Evolutionary conservation across 257 asterid genomes (phyloP).

Genomic region (Solanum pinnatisectum): DNA sequence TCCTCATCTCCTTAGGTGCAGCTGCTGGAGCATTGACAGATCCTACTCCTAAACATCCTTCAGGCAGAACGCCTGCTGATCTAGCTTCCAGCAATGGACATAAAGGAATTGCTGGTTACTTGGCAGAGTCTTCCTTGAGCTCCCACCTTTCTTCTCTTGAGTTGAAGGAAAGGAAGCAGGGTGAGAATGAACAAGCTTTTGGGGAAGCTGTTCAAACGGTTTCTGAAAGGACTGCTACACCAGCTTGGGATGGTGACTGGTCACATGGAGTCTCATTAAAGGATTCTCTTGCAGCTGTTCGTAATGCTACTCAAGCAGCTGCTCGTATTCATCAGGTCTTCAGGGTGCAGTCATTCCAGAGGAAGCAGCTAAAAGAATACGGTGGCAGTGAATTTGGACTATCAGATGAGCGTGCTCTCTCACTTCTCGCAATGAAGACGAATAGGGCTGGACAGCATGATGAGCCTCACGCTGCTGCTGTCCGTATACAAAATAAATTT

Average conservation of each 20-base stretch:
- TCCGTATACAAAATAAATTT: constrained; percentile 77
- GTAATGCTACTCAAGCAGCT: constrained; percentile 96
- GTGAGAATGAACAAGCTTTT: constrained; percentile 15
- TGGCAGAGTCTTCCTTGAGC: constrained; percentile 71
- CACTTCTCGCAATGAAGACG: constrained; percentile 49
- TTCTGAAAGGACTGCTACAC: constrained; percentile 63
- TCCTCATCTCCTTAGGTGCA: constrained; percentile 70
- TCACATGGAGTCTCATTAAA: constrained; percentile 61
- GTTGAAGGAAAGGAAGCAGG: constrained; percentile 40
- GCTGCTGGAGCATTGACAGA: constrained; percentile 73
- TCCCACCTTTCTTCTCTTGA: constrained; percentile 48
- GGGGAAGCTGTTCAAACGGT: constrained; percentile 46
- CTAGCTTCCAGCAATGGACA: constrained; percentile 80
- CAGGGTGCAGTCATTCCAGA: constrained; percentile 81
- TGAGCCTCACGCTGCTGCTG: constrained; percentile 74
- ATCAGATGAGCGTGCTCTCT: constrained; percentile 60
- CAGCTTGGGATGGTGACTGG: constrained; percentile 44
- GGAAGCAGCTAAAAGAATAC: constrained; percentile 58
- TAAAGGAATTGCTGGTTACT: constrained; percentile 91
- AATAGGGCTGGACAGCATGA: constrained; percentile 44
- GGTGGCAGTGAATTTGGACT: constrained; percentile 49
- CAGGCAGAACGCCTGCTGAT: constrained; percentile 74
- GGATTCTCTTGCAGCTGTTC: constrained; percentile 86
- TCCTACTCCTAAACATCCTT: constrained; percentile 65
- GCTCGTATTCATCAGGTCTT: constrained; percentile 88